Evolutionary conservation across 768 basidiomycete species (phyloP).

Genomic region (Rhizopogon salebrosus): DNA sequence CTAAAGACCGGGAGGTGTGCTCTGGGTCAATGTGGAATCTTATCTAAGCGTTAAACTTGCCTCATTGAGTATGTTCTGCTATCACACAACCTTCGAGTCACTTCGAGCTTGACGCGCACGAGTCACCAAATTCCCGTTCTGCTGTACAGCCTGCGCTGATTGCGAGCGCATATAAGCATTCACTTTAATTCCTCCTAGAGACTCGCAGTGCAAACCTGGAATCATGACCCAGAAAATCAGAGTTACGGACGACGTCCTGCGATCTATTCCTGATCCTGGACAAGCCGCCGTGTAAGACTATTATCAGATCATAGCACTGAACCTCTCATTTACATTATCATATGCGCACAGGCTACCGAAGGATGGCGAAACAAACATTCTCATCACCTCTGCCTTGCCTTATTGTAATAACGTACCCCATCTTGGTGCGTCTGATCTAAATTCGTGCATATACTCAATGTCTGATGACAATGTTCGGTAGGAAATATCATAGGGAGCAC

Average conservation of each 20-base stretch:
- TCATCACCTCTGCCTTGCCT: conserved; percentile 93
- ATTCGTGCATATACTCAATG: conserved; percentile 2
- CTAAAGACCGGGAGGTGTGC: no score
- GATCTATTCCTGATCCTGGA: conserved; percentile 49
- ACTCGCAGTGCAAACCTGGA: not conserved
- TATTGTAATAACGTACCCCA: conserved; percentile 98
- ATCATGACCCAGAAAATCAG: conserved; percentile 52
- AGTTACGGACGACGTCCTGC: conserved; percentile 42
- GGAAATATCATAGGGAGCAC: conserved; percentile 95
- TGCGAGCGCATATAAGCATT: no score
- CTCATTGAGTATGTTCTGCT: no score
- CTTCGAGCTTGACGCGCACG: no score
- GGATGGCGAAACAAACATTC: conserved; percentile 79
- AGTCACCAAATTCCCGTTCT: no score
- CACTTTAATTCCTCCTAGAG: no score
- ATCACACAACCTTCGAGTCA: no score
- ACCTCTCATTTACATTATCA: not conserved
- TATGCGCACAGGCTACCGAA: conserved; percentile 55
- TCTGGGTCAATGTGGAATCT: no score
- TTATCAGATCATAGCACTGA: not conserved
- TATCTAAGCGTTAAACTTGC: no score
- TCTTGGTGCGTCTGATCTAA: conserved; percentile 52
- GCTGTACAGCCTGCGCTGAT: no score
- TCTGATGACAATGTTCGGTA: conserved; percentile 10
- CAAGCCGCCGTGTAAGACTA: conserved; percentile 39